Conservation (phyloP, 768 basidiomycete species). For the Russula sp. region DNA sequence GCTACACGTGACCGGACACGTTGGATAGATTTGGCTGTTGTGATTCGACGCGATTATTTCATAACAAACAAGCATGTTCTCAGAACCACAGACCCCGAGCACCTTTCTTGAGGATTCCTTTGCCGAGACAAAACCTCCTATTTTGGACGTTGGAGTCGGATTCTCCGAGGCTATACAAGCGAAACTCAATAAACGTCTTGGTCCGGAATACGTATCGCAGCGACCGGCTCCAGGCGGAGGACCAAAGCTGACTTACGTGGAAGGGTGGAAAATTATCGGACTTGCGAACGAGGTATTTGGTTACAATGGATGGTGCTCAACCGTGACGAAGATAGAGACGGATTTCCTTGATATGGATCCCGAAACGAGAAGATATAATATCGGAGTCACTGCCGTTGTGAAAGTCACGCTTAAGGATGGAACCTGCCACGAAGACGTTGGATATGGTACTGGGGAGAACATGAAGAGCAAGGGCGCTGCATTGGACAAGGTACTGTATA, state of each 20-base stretch:
- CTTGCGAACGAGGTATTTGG: slow-evolving; percentile 98
- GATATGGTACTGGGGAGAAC: slow-evolving; percentile 87
- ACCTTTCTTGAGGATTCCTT: slow-evolving; percentile 14
- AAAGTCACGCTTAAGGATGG: slow-evolving; percentile 88
- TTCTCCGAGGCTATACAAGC: slow-evolving; percentile 69
- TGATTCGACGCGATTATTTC: background rate
- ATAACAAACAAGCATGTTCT: slow-evolving; percentile 17
- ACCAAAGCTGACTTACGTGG: slow-evolving; percentile 86
- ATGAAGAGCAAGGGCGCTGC: slow-evolving; percentile 79
- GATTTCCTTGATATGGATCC: slow-evolving; percentile 77
- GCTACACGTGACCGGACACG: background rate
- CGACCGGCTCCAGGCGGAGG: slow-evolving; percentile 86
- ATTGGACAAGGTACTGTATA: slow-evolving; percentile 87
- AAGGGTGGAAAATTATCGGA: slow-evolving; percentile 98
- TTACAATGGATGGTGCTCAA: slow-evolving; percentile 94
- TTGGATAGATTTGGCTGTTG: too few species aligned
- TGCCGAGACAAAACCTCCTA: slow-evolving; percentile 15
- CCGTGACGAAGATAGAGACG: slow-evolving; percentile 65
- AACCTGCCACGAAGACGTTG: slow-evolving; percentile 88
- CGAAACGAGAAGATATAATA: slow-evolving; percentile 59
- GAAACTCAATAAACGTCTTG: slow-evolving; percentile 82
- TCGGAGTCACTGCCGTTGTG: slow-evolving; percentile 82
- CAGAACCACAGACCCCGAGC: slow-evolving; percentile 22
- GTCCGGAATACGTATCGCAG: slow-evolving; percentile 90
- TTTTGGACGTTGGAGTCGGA: background rate